phyloP scores from a whole-genome alignment of 2,329 filamentous ascomycete genomes.

The Neocatenulostroma microsporum region DNA sequence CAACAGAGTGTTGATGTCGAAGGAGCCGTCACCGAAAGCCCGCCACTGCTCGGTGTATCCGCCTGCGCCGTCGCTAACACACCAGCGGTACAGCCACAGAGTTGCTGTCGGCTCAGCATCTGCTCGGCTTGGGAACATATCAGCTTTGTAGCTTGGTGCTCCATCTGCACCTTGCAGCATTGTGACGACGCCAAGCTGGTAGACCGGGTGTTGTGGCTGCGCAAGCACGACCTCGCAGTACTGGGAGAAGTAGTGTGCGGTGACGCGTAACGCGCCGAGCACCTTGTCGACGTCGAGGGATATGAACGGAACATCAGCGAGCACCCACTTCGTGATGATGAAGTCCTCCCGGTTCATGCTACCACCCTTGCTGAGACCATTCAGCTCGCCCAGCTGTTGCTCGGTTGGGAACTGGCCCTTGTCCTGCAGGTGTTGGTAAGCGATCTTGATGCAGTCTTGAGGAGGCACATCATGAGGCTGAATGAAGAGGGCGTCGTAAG shows the following conservation, averaged over 20 bases:
- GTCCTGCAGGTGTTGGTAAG: constrained; percentile 1
- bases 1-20: background rate
- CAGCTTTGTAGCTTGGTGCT: background rate
- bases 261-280: constrained; percentile 1
- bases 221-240: background rate
- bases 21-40: constrained; percentile 3
- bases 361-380: background rate
- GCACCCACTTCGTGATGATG: background rate
- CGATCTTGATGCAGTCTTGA: background rate
- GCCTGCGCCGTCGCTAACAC: background rate
- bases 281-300: constrained; percentile 2
- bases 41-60: constrained; percentile 10
- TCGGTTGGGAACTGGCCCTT: background rate
- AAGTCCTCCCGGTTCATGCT: background rate
- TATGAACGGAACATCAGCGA: constrained; percentile 5
- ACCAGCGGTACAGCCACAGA: constrained; percentile 12
- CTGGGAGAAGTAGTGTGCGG: background rate
- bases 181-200: constrained; percentile 9
- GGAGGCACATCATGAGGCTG: background rate
- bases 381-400: background rate
- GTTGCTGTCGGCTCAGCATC: constrained; percentile 5
- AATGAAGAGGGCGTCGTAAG: background rate
- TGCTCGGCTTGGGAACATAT: constrained; percentile 5
- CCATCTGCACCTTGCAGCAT: constrained; percentile 1
- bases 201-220: constrained; percentile 1